These are phyloP conservation scores for Dactylellina leptospora DNA, from an alignment of 2,329 filamentous ascomycete genomes.

Conservation along the genomic window DNA sequence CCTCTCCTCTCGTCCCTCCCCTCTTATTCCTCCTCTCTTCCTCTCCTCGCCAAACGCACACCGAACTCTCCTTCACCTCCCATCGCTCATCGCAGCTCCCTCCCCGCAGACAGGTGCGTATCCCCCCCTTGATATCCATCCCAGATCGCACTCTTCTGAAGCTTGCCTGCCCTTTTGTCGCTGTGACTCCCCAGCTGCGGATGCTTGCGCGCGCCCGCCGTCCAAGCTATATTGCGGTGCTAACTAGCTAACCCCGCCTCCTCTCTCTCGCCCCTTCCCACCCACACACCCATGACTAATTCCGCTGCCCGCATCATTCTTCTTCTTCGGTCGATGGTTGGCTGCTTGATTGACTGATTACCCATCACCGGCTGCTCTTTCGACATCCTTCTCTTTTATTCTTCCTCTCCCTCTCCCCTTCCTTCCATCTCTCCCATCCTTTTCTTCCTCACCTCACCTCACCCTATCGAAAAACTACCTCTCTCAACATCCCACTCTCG, in stretches of 20 bases:
- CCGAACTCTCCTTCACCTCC: background rate
- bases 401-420: slow-evolving; percentile 57
- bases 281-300: slow-evolving; percentile 50
- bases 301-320: slow-evolving; percentile 50
- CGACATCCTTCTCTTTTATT: slow-evolving; percentile 46
- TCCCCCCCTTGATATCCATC: background rate
- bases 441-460: slow-evolving; percentile 54
- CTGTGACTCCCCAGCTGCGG: background rate
- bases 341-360: too few relatives aligned
- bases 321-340: too few relatives aligned
- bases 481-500: slow-evolving; percentile 49
- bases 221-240: too few relatives aligned
- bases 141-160: background rate
- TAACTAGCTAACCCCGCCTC: slow-evolving; percentile 21
- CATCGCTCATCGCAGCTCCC: background rate
- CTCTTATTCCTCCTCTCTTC: background rate
- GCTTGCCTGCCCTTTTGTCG: background rate
- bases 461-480: slow-evolving; percentile 50
- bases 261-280: slow-evolving; percentile 8
- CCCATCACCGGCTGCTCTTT: slow-evolving; percentile 1
- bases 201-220: background rate
- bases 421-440: slow-evolving; percentile 57
- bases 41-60: background rate
- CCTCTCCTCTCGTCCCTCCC: background rate
- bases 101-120: too few relatives aligned